phyloP scores from a whole-genome alignment of 257 asterid genomes.

The Solanum medicagineum region DNA sequence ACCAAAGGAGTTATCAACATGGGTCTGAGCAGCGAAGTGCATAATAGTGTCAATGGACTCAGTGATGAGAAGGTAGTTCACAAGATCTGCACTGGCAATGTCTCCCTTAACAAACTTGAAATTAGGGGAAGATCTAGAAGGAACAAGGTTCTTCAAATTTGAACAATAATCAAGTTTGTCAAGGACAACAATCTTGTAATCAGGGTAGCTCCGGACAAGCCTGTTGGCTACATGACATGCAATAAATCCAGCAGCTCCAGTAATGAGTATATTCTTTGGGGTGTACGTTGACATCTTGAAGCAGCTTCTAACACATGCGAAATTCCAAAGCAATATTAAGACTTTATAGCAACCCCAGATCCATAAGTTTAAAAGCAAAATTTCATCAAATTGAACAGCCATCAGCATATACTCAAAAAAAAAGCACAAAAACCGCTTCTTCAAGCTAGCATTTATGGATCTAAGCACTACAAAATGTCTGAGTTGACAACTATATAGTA shows the following conservation, averaged over 20 bases:
- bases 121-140: slow-evolving; percentile 6
- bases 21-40: slow-evolving; percentile 18
- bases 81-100: slow-evolving; percentile 14
- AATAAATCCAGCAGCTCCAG: slow-evolving; percentile 16
- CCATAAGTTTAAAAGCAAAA: background rate
- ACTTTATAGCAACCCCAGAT: background rate
- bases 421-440: background rate
- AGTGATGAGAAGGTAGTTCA: slow-evolving; percentile 7
- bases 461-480: background rate
- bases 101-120: slow-evolving; percentile 17
- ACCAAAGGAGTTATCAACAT: slow-evolving; percentile 10
- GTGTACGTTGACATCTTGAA: slow-evolving; percentile 1
- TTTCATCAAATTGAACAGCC: background rate
- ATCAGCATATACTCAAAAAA: background rate
- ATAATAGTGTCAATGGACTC: slow-evolving; percentile 15
- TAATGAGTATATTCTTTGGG: slow-evolving; percentile 12
- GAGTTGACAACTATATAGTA: background rate
- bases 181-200: slow-evolving; percentile 11
- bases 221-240: slow-evolving; percentile 16
- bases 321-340: background rate
- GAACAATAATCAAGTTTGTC: slow-evolving; percentile 16
- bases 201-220: slow-evolving; percentile 8
- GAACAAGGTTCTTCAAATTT: slow-evolving; percentile 11
- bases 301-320: background rate
- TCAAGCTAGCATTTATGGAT: background rate